A percentile compares a stretch with the other conserved stretches of the same genome.
Evolutionary conservation across 768 basidiomycete species (phyloP).

Genomic region (Kwoniella heveanensis): DNA sequence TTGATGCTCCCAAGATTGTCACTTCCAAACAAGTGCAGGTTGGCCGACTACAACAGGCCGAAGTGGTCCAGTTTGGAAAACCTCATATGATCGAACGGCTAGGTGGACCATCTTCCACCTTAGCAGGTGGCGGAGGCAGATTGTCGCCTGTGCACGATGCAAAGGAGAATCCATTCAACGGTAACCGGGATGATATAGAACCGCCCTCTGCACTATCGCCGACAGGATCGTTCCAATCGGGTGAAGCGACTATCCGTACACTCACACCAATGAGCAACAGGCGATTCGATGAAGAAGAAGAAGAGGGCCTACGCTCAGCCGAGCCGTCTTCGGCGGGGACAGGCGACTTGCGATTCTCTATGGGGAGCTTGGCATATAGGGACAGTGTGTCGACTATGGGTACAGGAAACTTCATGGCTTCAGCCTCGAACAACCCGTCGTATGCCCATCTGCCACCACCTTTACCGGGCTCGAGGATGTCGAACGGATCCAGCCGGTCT

Average conservation of each 20-base stretch:
- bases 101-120: not conserved
- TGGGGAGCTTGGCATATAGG: conserved; percentile 50
- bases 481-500: conserved; percentile 38
- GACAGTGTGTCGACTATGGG: conserved; percentile 43
- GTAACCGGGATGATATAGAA: not conserved
- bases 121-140: not conserved
- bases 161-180: conserved; percentile 1
- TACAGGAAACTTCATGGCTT: conserved; percentile 20
- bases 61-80: conserved; percentile 47
- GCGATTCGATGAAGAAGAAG: conserved; percentile 13
- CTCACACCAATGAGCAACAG: conserved; percentile 21
- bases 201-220: conserved; percentile 12
- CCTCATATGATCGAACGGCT: conserved; percentile 4
- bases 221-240: conserved; percentile 2
- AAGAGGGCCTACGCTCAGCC: conserved; percentile 24
- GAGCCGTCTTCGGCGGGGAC: conserved; percentile 24
- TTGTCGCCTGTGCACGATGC: conserved; percentile 4
- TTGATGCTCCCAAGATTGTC: conserved; percentile 53
- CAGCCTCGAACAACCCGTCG: not conserved
- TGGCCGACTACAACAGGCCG: conserved; percentile 51
- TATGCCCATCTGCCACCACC: not conserved
- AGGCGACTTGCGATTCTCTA: conserved; percentile 53
- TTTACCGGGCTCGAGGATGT: conserved; percentile 30
- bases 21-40: conserved; percentile 51
- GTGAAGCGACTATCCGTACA: not conserved